phyloP scores from a whole-genome alignment of 805 yeast genomes.

The Yarrowia osloensis region DNA sequence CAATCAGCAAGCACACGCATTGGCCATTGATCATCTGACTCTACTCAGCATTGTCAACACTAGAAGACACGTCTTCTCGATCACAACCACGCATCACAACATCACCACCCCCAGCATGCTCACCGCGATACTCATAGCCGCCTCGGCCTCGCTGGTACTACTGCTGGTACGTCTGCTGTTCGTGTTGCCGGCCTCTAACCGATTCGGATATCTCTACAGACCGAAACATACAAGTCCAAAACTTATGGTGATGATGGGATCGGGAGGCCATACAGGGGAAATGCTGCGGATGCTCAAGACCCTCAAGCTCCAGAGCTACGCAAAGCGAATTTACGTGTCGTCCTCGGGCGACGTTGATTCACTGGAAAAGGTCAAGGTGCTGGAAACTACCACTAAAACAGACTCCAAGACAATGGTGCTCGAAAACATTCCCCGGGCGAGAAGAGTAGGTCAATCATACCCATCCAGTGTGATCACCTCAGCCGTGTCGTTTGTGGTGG shows the following conservation, averaged over 20 bases:
- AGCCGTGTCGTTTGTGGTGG: conserved; percentile 42
- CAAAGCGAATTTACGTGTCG: conserved; percentile 43
- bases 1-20: background rate
- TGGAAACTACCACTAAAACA: conserved; percentile 34
- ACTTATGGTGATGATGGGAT: conserved; percentile 73
- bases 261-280: conserved; percentile 98
- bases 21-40: background rate
- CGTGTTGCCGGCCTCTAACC: conserved; percentile 10
- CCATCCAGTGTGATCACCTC: conserved; percentile 53
- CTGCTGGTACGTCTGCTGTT: conserved; percentile 10
- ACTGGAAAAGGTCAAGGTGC: conserved; percentile 39
- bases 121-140: background rate
- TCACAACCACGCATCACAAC: too few relatives aligned
- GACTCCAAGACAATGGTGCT: conserved; percentile 34
- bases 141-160: background rate
- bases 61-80: background rate
- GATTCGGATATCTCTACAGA: conserved; percentile 4
- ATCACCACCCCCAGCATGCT: background rate
- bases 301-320: conserved; percentile 41
- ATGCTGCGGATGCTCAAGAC: conserved; percentile 68
- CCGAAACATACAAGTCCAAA: conserved; percentile 8
- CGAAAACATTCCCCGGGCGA: conserved; percentile 52
- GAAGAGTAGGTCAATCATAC: conserved; percentile 59
- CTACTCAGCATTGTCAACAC: background rate
- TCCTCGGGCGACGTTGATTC: conserved; percentile 59